phyloP scores from a whole-genome alignment of 495 filamentous ascomycete genomes.

The Wilcoxina mikolae region DNA sequence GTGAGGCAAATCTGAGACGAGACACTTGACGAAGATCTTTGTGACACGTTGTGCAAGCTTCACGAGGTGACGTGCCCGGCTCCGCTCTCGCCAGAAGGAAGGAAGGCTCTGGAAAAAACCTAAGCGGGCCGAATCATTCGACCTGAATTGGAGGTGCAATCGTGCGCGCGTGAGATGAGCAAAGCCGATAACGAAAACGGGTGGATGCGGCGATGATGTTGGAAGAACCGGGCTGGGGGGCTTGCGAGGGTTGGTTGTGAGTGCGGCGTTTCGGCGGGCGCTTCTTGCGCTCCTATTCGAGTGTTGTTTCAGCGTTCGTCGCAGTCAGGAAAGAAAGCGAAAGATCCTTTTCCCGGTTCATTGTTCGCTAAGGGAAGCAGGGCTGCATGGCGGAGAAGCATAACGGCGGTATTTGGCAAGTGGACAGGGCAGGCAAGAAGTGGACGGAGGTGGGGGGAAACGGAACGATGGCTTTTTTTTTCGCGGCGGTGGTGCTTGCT shows the following conservation, averaged over 20 bases:
- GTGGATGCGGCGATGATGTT: background rate
- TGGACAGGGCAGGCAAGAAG: background rate
- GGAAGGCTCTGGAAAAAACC: background rate
- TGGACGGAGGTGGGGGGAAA: background rate
- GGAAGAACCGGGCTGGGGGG: too few relatives aligned
- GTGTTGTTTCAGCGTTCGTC: too few relatives aligned
- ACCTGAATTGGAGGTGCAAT: background rate
- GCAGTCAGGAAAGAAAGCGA: too few relatives aligned
- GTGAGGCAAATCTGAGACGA: background rate
- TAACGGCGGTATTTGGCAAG: background rate
- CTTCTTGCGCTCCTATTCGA: too few relatives aligned
- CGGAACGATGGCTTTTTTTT: background rate
- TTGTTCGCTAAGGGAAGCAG: background rate
- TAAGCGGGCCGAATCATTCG: background rate
- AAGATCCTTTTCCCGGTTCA: background rate
- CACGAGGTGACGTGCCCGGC: background rate
- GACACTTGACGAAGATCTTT: background rate
- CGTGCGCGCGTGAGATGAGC: background rate
- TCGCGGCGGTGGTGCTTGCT: background rate
- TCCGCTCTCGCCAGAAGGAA: background rate
- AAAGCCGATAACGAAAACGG: background rate
- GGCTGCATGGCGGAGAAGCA: background rate
- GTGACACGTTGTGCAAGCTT: conserved; percentile 3
- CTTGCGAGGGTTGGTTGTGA: too few relatives aligned
- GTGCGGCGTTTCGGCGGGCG: too few relatives aligned